These are phyloP conservation scores for Cryphonectria naterciae DNA, from an alignment of 2,329 filamentous ascomycete species.

Conservation along the genomic window DNA sequence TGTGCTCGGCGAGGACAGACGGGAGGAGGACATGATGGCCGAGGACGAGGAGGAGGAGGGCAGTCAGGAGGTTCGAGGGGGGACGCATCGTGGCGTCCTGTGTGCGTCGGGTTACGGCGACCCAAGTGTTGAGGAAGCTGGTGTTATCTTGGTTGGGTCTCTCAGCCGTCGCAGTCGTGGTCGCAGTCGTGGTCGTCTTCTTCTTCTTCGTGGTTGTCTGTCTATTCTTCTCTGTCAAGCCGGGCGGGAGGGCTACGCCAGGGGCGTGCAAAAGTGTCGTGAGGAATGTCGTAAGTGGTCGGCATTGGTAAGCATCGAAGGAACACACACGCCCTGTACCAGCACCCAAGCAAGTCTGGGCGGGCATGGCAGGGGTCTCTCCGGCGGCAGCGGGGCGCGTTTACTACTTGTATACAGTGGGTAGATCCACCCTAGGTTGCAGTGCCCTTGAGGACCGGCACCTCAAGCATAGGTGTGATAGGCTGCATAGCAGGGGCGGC, in stretches of 20 bases:
- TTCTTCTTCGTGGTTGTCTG: neutral
- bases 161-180: neutral
- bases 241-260: neutral
- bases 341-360: too few species aligned
- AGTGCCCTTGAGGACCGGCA: too few species aligned
- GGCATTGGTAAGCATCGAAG: neutral
- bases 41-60: conserved; percentile 41
- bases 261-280: neutral
- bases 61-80: conserved; percentile 33
- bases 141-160: neutral
- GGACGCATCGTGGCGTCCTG: conserved; percentile 53
- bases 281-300: neutral
- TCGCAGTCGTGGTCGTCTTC: neutral
- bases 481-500: too few species aligned
- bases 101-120: neutral
- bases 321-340: neutral
- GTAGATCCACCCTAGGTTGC: neutral
- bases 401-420: neutral
- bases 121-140: neutral
- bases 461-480: too few species aligned
- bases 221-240: neutral
- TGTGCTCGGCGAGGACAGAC: conserved; percentile 70
- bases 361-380: neutral
- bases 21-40: conserved; percentile 39
- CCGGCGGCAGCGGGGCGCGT: neutral